Base-by-base conservation (phyloP, 1,284 basidiomycete genomes). In the Pterula multifida region DNA sequence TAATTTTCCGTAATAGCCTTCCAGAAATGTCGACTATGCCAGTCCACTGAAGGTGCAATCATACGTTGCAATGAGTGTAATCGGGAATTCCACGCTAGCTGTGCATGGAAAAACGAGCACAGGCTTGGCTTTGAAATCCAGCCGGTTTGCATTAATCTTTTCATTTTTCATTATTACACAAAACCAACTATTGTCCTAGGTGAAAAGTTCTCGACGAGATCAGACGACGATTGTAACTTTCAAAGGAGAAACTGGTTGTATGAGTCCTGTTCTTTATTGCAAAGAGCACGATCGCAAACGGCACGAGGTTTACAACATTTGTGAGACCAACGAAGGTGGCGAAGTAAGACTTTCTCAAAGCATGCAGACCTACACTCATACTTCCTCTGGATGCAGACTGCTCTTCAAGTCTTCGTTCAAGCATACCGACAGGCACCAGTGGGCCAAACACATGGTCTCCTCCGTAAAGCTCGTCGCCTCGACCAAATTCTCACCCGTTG, bases 81-180 rank as follows among this genome's bases (percentile, higher is more conserved):
- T 3, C 77, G 75, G 49, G 79, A 85, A 52, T 93, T 85, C 63
- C 95, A 98, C 64, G 76, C 85, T 9, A 85, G 89, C 0, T 98
- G 95, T 62, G 95, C 92, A 11, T 96, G 87, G 86, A 76, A 75
- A 50, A 71, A 81, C 21, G 85, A 84, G 0, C 81, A 84, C 67
- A 83, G 75, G 56, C 88, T 98, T 56, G 92, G 88, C 17, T 97
- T 98, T 63, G 91, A 96, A 67, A 78, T 97, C 45, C 80, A 84
- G 56, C 77, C 85, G 45, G 89, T 86, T 57, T 64, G 87, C 61
- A 2, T 44, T 24, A n/a, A n/a, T 22, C 17, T 48, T 62, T 21
- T 49, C 46, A 39, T 26, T 26, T 6, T 49, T 49, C 52, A 4
- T 25, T 52, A 17, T 6, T 21, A 56, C 55, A 17, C 23, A 50